Conservation (phyloP, 306 rosid genomes). For the Lupinus albus region DNA sequence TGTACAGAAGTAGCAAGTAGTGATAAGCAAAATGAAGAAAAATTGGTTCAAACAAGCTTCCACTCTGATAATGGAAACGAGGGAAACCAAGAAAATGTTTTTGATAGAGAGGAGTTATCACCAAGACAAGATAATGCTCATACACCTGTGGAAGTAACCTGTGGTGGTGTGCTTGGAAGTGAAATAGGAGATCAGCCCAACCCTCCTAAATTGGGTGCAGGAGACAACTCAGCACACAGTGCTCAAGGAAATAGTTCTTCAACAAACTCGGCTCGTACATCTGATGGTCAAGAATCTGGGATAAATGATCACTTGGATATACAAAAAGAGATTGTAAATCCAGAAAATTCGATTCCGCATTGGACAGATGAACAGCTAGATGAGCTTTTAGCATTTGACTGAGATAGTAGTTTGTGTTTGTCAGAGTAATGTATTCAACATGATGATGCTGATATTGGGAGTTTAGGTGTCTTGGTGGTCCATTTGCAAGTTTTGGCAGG, state of each 20-base stretch:
- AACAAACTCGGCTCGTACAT: slow-evolving; percentile 23
- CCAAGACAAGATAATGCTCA: slow-evolving; percentile 29
- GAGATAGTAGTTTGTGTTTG: slow-evolving; percentile 22
- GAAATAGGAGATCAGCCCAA: slow-evolving; percentile 40
- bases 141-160: slow-evolving; percentile 26
- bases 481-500: slow-evolving; percentile 2
- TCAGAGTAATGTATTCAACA: background rate
- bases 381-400: slow-evolving; percentile 65
- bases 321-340: slow-evolving; percentile 35
- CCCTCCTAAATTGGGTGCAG: slow-evolving; percentile 33
- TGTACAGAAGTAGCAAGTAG: slow-evolving; percentile 26
- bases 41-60: slow-evolving; percentile 29
- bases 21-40: slow-evolving; percentile 38
- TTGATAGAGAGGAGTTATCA: slow-evolving; percentile 40
- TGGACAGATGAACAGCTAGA: slow-evolving; percentile 94
- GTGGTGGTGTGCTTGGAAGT: background rate
- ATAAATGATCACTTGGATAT: slow-evolving; percentile 26
- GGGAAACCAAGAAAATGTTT: slow-evolving; percentile 31
- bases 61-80: slow-evolving; percentile 31
- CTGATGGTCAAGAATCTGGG: slow-evolving; percentile 40
- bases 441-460: slow-evolving; percentile 16
- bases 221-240: slow-evolving; percentile 27
- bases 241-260: slow-evolving; percentile 37
- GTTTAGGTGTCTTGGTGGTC: slow-evolving; percentile 8
- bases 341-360: slow-evolving; percentile 49